A percentile compares a stretch with the other conserved stretches of the same genome.
phyloP scores from a whole-genome alignment of 306 rosid species.

The Geum urbanum region DNA sequence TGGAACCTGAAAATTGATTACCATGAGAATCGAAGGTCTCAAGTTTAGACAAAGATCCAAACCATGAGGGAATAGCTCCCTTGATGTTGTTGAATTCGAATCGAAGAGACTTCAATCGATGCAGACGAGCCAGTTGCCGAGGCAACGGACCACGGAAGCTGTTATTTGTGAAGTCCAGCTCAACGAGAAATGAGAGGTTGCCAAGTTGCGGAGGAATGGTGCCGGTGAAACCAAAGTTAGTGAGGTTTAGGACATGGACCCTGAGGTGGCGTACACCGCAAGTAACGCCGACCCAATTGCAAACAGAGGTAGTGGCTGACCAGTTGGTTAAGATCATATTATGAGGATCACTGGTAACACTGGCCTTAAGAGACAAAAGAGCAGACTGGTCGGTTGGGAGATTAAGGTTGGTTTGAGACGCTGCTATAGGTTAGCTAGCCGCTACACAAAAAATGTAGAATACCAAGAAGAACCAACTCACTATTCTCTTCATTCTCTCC shows the following conservation, averaged over 20 bases:
- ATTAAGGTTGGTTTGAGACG: background rate
- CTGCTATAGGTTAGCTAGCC: background rate
- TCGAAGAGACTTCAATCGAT: constrained; percentile 2
- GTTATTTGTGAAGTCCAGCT: constrained; percentile 12
- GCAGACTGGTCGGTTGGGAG: constrained; percentile 17
- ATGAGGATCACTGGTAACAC: constrained; percentile 17
- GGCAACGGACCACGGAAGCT: constrained; percentile 20
- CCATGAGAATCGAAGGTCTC: background rate
- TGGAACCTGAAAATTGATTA: constrained; percentile 9
- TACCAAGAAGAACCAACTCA: background rate
- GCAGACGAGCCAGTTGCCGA: background rate
- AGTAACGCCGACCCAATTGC: constrained; percentile 23
- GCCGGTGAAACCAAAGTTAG: constrained; percentile 14
- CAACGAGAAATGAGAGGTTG: constrained; percentile 23
- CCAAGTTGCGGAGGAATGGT: constrained; percentile 22
- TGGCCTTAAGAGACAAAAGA: constrained; percentile 23
- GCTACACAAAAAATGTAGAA: background rate
- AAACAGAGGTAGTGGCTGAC: constrained; percentile 2
- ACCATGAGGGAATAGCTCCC: constrained; percentile 26
- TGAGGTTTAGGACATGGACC: constrained; percentile 14
- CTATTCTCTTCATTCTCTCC: background rate
- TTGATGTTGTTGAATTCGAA: constrained; percentile 9
- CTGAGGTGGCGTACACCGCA: constrained; percentile 4
- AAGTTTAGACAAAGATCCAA: constrained; percentile 4
- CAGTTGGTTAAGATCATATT: constrained; percentile 10